These are phyloP conservation scores for Gamsiella multidivaricata DNA, from an alignment of 192 early-diverging fungal genomes.

Conservation along the genomic window DNA sequence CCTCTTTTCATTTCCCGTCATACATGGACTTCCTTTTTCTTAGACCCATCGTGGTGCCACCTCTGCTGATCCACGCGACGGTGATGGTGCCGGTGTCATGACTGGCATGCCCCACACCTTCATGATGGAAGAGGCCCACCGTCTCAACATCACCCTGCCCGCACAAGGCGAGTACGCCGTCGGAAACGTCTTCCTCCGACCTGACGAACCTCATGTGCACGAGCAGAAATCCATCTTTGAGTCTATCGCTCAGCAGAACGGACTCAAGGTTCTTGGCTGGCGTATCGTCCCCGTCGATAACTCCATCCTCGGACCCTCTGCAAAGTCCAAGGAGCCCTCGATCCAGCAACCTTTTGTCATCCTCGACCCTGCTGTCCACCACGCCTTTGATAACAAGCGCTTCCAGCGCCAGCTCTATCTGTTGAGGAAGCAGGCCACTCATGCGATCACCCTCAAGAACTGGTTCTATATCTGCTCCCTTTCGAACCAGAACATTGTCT, in stretches of 20 bases:
- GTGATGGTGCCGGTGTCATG: conserved; percentile 99
- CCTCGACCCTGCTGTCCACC: conserved; percentile 55
- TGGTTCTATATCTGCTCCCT: conserved; percentile 99
- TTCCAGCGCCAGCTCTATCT: conserved; percentile 92
- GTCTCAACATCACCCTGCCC: conserved; percentile 76
- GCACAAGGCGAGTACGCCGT: conserved; percentile 89
- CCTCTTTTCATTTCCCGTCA: background rate
- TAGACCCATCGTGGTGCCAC: conserved; percentile 94
- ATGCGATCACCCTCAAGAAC: conserved; percentile 84
- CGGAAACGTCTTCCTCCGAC: conserved; percentile 94
- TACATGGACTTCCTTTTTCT: conserved; percentile 5
- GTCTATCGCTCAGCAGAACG: conserved; percentile 76
- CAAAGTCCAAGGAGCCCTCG: conserved; percentile 89
- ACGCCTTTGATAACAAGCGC: conserved; percentile 60
- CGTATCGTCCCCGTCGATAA: conserved; percentile 87
- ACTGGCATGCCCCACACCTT: conserved; percentile 92
- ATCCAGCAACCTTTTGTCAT: conserved; percentile 95
- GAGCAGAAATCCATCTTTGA: conserved; percentile 85
- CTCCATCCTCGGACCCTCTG: conserved; percentile 89
- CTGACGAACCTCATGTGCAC: conserved; percentile 66
- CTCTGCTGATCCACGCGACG: conserved; percentile 93
- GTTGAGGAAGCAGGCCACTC: conserved; percentile 90
- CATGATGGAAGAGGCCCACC: conserved; percentile 71
- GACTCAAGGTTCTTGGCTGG: conserved; percentile 89
- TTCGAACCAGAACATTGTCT: conserved; percentile 91